Evolutionary conservation across 148 eudicot species (phyloP), one percentile per base, ranked within the genome.

Genomic region (Amaranthus hypochondriacus): DNA sequence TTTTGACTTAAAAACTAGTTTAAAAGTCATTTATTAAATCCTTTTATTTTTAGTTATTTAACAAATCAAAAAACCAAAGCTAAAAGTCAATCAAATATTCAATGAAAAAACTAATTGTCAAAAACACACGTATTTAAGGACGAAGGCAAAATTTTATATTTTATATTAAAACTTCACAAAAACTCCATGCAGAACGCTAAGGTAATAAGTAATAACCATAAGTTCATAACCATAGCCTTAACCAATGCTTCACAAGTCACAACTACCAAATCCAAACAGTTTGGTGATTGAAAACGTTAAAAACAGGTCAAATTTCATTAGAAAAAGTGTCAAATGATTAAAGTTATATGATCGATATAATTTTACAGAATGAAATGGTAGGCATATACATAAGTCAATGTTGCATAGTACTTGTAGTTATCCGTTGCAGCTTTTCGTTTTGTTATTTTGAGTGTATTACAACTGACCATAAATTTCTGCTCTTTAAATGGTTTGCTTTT

Each of bases 381-480:
- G 73, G 48, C 73, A 70, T 56, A 70, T 2, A 28, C 39, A 28
- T 56, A 56, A 70, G 71, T 68, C 71, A 68, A 52, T 53, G 48
- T 68, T 68, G 71, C 39, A 28, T 28, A 28, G 39, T 28, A 28
- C 39, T 28, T 28, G 39, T 28, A 28, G 71, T 56, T 56, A 70
- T 70, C 62, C 56, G 13, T 70, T 70, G 62, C 73, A 70, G 73
- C 73, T 70, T 70, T 68, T 8, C 4, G 4, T n/a, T 51, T 9
- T 28, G 39, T 28, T 28, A 28, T 58, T 60, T 67, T 15, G 2
- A 39, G 14, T 53, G 60, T 61, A 63, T 66, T 56, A 70, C 52
- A 44, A 56, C 52, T 46, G 61, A 28, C 73, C 63, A 70, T 70
- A 57, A 43, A 8, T 8, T 18, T 69, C n/a, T 70, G 73, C 52